Conservation (phyloP, 345 rosid species). For the Schrenkiella parvula region DNA sequence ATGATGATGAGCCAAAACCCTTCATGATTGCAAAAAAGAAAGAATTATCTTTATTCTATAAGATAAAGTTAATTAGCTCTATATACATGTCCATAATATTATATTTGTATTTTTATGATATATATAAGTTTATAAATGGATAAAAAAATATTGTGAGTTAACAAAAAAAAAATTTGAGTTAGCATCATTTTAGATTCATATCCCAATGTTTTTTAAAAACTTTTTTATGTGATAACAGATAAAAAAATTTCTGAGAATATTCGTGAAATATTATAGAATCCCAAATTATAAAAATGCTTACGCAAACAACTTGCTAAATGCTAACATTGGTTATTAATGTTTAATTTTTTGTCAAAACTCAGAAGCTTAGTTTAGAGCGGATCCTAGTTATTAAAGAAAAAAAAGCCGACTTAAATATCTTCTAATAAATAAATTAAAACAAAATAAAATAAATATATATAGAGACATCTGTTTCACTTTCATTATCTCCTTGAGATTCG, state of each 20-base stretch:
- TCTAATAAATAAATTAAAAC: not conserved
- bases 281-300: too few relatives aligned
- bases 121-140: not conserved
- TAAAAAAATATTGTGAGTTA: not conserved
- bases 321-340: not conserved
- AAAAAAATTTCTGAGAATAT: too few relatives aligned
- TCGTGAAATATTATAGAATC: too few relatives aligned
- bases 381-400: not conserved
- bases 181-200: not conserved
- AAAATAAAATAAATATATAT: not conserved
- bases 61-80: not conserved
- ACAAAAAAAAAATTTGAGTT: not conserved
- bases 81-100: not conserved
- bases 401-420: not conserved
- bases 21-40: not conserved
- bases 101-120: not conserved
- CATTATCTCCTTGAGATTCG: constrained; percentile 4
- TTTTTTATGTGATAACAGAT: too few relatives aligned
- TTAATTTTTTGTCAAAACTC: not conserved
- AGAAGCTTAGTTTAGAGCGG: not conserved
- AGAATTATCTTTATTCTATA: too few relatives aligned
- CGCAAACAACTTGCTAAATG: too few relatives aligned
- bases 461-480: not conserved
- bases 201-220: not conserved
- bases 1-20: constrained; percentile 22